Percentiles rank a stretch among this genome's conserved stretches.
Conservation (phyloP, 2,329 filamentous ascomycete species). For the Fusarium gaditjirri region DNA sequence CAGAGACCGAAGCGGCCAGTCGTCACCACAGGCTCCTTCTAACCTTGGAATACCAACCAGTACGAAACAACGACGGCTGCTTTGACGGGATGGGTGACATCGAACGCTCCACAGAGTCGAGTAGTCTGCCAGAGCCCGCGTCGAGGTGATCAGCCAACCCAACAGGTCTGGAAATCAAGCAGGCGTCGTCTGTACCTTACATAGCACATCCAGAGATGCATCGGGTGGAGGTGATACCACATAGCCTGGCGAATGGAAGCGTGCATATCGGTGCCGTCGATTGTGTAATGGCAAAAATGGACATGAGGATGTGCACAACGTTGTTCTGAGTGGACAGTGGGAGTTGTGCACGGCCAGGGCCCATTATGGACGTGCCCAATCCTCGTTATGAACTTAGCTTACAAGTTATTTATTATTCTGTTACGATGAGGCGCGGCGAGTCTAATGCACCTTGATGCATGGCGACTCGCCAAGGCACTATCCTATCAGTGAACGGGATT, state of each 20-base stretch:
- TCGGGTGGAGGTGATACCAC: conserved; percentile 45
- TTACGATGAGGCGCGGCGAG: conserved; percentile 36
- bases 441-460: conserved; percentile 35
- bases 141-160: conserved; percentile 31
- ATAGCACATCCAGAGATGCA: conserved; percentile 39
- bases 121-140: conserved; percentile 27
- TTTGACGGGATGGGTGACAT: conserved; percentile 39
- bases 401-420: conserved; percentile 24
- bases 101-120: conserved; percentile 35
- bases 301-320: conserved; percentile 36
- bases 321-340: conserved; percentile 41
- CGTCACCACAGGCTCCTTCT: conserved; percentile 36
- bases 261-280: conserved; percentile 43
- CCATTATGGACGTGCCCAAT: conserved; percentile 30
- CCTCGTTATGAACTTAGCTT: conserved; percentile 18
- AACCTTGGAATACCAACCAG: conserved; percentile 11
- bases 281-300: conserved; percentile 8
- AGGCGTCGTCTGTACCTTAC: conserved; percentile 44
- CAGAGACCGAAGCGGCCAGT: conserved; percentile 23
- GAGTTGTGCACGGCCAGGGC: conserved; percentile 40
- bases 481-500: conserved; percentile 49
- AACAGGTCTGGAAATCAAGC: conserved; percentile 21
- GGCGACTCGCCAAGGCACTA: conserved; percentile 31
- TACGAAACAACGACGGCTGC: conserved; percentile 13
- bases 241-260: conserved; percentile 46